Conservation (phyloP, 208 protist species). For the Trypanosoma avium region DNA sequence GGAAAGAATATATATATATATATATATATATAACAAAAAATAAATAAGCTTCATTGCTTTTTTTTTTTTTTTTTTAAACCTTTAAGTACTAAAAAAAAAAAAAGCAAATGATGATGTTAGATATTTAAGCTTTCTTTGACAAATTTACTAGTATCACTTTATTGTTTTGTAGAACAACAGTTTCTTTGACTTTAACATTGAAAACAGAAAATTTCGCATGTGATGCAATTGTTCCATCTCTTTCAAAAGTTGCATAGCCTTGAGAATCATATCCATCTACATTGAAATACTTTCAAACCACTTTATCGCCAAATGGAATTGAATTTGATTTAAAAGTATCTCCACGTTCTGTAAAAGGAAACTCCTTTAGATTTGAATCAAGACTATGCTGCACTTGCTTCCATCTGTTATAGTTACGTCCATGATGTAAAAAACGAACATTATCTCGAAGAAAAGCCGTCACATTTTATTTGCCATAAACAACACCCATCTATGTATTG, state of each 20-base stretch:
- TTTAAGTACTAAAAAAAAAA: neutral
- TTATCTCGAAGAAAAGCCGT: constrained; percentile 77
- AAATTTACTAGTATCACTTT: constrained; percentile 59
- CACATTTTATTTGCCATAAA: constrained; percentile 75
- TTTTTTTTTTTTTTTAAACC: too few species aligned
- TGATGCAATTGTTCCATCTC: constrained; percentile 57
- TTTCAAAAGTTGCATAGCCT: constrained; percentile 78
- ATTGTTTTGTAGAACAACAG: constrained; percentile 58
- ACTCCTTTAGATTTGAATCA: constrained; percentile 26
- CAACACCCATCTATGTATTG: constrained; percentile 77
- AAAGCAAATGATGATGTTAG: neutral
- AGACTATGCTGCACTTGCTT: constrained; percentile 71
- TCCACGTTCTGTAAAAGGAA: neutral
- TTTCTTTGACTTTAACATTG: constrained; percentile 56
- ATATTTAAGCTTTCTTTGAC: constrained; percentile 30
- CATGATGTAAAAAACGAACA: constrained; percentile 68
- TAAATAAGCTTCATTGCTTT: too few species aligned
- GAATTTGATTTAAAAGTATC: neutral
- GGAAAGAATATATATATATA: too few species aligned
- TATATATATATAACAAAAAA: too few species aligned
- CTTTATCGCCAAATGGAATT: neutral
- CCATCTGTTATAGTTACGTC: constrained; percentile 64
- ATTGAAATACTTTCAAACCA: constrained; percentile 25
- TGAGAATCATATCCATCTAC: constrained; percentile 65
- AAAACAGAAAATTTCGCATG: constrained; percentile 45